Evolutionary conservation across 2,329 filamentous ascomycete genomes (phyloP), one percentile per base, ranked within the genome.

Genomic region (Paraphaeosphaeria sporulosa): DNA sequence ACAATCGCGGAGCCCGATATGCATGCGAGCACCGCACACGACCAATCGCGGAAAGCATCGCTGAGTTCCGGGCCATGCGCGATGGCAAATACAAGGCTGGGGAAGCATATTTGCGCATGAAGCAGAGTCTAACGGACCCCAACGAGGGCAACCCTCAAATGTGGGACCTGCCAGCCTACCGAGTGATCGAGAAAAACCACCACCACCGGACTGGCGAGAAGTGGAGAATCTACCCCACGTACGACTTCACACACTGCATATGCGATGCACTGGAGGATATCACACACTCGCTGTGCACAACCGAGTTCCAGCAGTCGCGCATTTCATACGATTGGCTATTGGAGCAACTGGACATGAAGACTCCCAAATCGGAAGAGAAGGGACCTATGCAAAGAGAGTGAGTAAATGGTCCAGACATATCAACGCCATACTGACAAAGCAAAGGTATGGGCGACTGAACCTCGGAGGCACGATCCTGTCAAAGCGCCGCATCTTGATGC

Each of bases 161-260:
- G 91, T 97, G 94, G 94, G 94, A 98, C 82, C 81, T 97, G 56
- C 91, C 92, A 1, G 94, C 94, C 17, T 98, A 97, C 79, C 88
- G 94, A 62, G 89, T 98, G 57, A 85, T 93, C 62, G 86, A 90
- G 71, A 88, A 91, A 69, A 82, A 82, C 62, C 85, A 88, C 46
- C 93, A 96, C 75, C 88, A 92, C 78, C 87, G 92, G 38, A 96
- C 94, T 0, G 92, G 91, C 32, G 83, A 86, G 65, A 88, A 90
- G 73, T 98, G 94, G 93, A 90, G 89, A 78, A 96, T 97, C 64
- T 97, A 97, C 76, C 95, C 95, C 0, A 96, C 94, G 0, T 97
- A 97, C 73, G 94, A 97, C 76, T 96, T 96, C 75, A 91, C 90
- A 0, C 92, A 96, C 81, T 96, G 92, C 77, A 83, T 97, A 23